Evolutionary conservation across 2,329 filamentous ascomycete genomes (phyloP), one percentile per base, ranked within the genome.

Genomic region (Xenoacremonium recifei): DNA sequence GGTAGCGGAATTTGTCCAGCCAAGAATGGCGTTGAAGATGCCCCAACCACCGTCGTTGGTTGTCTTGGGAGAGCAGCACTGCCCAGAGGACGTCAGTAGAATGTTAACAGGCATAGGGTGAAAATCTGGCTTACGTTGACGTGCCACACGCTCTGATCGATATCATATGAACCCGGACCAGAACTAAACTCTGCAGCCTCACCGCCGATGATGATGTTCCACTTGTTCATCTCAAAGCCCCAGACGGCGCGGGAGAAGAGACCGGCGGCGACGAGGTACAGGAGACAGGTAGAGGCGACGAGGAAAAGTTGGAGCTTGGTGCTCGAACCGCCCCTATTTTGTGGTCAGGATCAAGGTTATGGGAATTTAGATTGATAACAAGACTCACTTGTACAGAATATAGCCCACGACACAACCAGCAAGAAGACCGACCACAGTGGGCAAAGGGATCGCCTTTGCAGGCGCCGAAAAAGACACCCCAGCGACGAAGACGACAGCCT

Each of bases 1-100:
- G 2, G 89, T 95, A 5, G 87, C 90, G 11, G 86, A 89, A 69
- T 95, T 95, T 47, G 82, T 79, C 90, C 90, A 96, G 44, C 90
- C 89, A 10, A 95, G 73, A 39, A 95, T 75, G 44, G 87, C 82
- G 56, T 95, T 92, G 76, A 95, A 91, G 54, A 95, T 82, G 37
- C 87, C 87, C 89, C 89, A 95, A 33, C 87, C 88, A 31, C 84
- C 82, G 35, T 84, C 84, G 31, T 86, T 84, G 46, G 86, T 80
- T 23, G 83, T 65, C 41, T 80, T 69, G 0, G 89, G 84, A 54
- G 79, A 89, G 64, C 88, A 93, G 71, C 87, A 95, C 82, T 86
- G 40, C 23, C 29, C 9, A 11, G 9, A 32, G 29, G 29, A 16
- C 4, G 13, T 47, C 6, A 35, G 35, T n/a, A n/a, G n/a, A 5